A percentile compares a stretch with the other conserved stretches of the same genome.
These are phyloP conservation scores for Triadica sebifera DNA, from an alignment of 345 rosid species.

Conservation along the genomic window DNA sequence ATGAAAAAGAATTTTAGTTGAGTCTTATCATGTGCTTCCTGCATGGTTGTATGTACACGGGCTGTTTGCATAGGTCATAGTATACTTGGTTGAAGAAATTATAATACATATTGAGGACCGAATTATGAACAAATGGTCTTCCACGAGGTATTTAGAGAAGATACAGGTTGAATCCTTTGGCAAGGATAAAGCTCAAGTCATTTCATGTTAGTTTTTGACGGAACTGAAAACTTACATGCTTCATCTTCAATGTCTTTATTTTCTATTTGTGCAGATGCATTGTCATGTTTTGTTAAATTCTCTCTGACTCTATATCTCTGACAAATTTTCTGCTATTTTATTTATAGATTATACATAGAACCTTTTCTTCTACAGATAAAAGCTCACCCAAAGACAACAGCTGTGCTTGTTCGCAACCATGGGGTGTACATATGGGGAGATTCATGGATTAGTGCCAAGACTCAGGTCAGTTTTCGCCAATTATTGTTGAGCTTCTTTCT, in stretches of 20 bases:
- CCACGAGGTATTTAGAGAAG: too few relatives aligned
- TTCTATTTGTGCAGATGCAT: neutral
- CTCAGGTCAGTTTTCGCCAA: conserved; percentile 56
- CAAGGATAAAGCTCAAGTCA: neutral
- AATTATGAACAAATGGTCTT: too few relatives aligned
- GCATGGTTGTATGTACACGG: too few relatives aligned
- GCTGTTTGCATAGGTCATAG: too few relatives aligned
- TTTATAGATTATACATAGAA: neutral
- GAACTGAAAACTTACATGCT: neutral
- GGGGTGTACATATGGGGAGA: conserved; percentile 96
- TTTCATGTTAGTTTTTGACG: neutral
- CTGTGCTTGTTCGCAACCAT: conserved; percentile 94
- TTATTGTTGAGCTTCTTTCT: neutral
- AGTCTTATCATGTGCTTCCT: too few relatives aligned
- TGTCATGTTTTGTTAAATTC: neutral
- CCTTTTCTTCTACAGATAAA: conserved; percentile 46
- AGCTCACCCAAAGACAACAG: conserved; percentile 86
- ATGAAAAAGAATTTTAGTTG: too few relatives aligned
- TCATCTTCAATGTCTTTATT: neutral
- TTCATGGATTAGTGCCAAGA: conserved; percentile 96
- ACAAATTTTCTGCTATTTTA: conserved; percentile 5
- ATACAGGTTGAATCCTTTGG: too few relatives aligned
- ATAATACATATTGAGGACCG: too few relatives aligned
- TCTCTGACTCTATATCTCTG: neutral
- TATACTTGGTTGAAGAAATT: too few relatives aligned